Evolutionary conservation across 129 eudicot species (phyloP).

Genomic region (Flaveria bidentis): DNA sequence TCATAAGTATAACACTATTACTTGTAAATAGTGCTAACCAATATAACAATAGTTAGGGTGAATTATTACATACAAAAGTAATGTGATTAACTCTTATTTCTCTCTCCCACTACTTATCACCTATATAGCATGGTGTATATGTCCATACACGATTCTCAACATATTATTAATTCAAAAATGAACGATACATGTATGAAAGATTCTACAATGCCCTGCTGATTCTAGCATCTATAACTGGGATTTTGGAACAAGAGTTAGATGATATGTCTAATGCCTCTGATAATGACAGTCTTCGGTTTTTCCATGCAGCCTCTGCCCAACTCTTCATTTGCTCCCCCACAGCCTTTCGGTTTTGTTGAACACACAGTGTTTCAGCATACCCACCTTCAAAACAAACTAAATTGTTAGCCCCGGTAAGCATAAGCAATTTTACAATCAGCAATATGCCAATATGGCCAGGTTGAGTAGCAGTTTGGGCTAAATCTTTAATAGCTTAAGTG

Average conservation of each 20-base stretch:
- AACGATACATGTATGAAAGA: neutral
- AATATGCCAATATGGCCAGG: neutral
- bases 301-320: constrained; percentile 86
- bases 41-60: too few relatives aligned
- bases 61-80: too few relatives aligned
- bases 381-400: constrained; percentile 59
- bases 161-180: neutral
- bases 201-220: constrained; percentile 64
- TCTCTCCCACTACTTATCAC: too few relatives aligned
- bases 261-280: constrained; percentile 63
- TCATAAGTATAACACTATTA: too few relatives aligned
- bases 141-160: too few relatives aligned
- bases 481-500: too few relatives aligned
- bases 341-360: constrained; percentile 82
- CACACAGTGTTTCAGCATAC: constrained; percentile 69
- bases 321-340: constrained; percentile 73
- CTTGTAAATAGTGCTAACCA: too few relatives aligned
- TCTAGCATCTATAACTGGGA: constrained; percentile 75
- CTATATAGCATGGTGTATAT: too few relatives aligned
- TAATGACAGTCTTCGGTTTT: constrained; percentile 64
- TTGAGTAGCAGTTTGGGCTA: neutral
- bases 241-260: constrained; percentile 50
- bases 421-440: neutral
- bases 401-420: neutral
- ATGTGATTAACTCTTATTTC: too few relatives aligned